Evolutionary conservation across 1,284 basidiomycete genomes (phyloP), one percentile per base, ranked within the genome.

Genomic region (Mycena sp.): DNA sequence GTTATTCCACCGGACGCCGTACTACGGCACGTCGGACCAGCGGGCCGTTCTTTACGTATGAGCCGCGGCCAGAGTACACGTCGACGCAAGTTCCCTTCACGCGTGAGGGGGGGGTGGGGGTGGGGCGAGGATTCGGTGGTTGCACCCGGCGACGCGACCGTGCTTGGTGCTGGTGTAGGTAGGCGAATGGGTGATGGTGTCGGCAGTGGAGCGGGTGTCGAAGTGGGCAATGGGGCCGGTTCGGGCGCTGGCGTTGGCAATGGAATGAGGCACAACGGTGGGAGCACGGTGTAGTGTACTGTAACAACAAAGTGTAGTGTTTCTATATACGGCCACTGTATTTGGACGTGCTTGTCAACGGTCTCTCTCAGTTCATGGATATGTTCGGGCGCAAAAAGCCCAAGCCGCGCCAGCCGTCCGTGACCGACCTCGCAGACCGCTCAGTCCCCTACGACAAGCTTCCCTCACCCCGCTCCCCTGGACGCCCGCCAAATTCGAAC

Each of bases 361-460:
- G 32, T 14, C 9, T 35, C 32, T n/a, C 19, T 19, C 26, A 12
- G 12, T 44, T 23, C 40, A 88, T 88, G 86, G 83, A 85, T 56
- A 67, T 87, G 58, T 86, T 87, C 71, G 83, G 84, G 46, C 81
- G 84, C 70, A 86, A 83, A 66, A 61, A 55, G 49, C 65, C 71
- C 43, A 79, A 82, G 55, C 74, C 78, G 53, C 77, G 83, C 57
- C 81, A 83, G 68, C 76, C 81, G 23, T 84, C 83, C 12, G 69
- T 80, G 28, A 81, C 80, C 60, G 82, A 84, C 69, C 77, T 85
- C 38, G 74, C 75, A 65, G 90, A 90, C 71, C 81, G 82, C 54
- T 89, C 90, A 12, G 82, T 92, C 49, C 91, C 91, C 19, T 92
- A 92, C 73, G 89, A 92, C 78, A 85, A 82, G 72, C 81, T 91